Evolutionary conservation across 2,329 filamentous ascomycete genomes (phyloP).

Genomic region (Beauveria australis): DNA sequence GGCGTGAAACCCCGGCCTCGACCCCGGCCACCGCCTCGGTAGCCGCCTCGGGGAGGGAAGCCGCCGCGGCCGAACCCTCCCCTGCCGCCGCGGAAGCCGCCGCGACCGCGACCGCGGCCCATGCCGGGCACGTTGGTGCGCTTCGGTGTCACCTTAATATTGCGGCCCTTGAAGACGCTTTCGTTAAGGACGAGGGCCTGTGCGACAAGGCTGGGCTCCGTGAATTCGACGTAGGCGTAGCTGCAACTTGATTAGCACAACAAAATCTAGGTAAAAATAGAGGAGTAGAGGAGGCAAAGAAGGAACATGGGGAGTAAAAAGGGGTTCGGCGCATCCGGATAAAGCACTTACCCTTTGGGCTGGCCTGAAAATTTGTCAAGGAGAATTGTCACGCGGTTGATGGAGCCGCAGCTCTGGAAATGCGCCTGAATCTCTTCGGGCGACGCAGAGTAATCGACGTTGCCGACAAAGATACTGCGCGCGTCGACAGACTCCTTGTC

Average conservation of each 20-base stretch:
- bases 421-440: slow-evolving; percentile 98
- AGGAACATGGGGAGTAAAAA: neutral
- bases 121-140: slow-evolving; percentile 95
- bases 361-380: slow-evolving; percentile 98
- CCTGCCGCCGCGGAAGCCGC: slow-evolving; percentile 43
- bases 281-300: neutral
- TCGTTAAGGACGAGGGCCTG: slow-evolving; percentile 94
- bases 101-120: slow-evolving; percentile 66
- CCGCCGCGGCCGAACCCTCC: slow-evolving; percentile 47
- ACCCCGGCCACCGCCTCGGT: slow-evolving; percentile 59
- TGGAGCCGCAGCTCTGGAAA: slow-evolving; percentile 93
- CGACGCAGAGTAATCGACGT: slow-evolving; percentile 94
- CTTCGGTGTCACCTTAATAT: slow-evolving; percentile 92
- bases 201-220: slow-evolving; percentile 84
- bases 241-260: slow-evolving; percentile 37
- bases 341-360: slow-evolving; percentile 78
- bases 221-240: slow-evolving; percentile 98
- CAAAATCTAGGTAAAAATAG: neutral
- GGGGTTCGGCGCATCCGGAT: neutral
- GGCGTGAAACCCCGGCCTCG: slow-evolving; percentile 57
- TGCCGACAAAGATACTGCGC: slow-evolving; percentile 95
- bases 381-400: slow-evolving; percentile 96
- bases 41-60: slow-evolving; percentile 47
- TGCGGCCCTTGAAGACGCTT: slow-evolving; percentile 87
- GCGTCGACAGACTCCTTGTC: slow-evolving; percentile 94